Conservation (phyloP, 2,329 filamentous ascomycete genomes). For the Neocucurbitaria cava region DNA sequence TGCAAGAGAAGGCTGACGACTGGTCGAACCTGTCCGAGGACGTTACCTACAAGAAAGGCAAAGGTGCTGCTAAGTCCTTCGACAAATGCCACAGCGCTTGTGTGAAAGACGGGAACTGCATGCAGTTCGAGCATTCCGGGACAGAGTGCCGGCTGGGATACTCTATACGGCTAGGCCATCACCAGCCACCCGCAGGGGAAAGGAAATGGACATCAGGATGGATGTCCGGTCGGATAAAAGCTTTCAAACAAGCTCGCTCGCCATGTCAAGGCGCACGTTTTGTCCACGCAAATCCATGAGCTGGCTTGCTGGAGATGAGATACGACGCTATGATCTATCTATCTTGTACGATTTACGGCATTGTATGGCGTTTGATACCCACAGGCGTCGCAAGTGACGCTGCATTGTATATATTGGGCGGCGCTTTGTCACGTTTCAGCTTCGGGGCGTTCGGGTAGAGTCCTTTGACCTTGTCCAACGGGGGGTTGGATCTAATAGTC, state of each 20-base stretch:
- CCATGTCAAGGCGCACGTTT: conserved; percentile 42
- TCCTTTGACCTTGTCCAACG: background rate
- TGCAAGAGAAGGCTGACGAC: conserved; percentile 34
- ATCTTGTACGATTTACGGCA: conserved; percentile 31
- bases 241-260: conserved; percentile 36
- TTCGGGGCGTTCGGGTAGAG: conserved; percentile 6
- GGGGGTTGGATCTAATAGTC: background rate
- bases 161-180: conserved; percentile 38
- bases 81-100: conserved; percentile 39
- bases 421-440: conserved; percentile 1
- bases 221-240: conserved; percentile 38
- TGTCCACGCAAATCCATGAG: conserved; percentile 45
- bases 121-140: conserved; percentile 42
- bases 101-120: conserved; percentile 34
- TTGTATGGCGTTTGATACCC: conserved; percentile 46
- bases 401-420: conserved; percentile 17
- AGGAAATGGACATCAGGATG: conserved; percentile 40
- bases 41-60: conserved; percentile 25
- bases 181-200: conserved; percentile 27
- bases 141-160: conserved; percentile 38
- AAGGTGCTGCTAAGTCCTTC: conserved; percentile 31
- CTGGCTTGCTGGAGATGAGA: conserved; percentile 1
- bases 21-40: conserved; percentile 46
- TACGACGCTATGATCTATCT: conserved; percentile 24
- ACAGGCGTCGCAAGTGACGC: conserved; percentile 13